Conservation (phyloP, 2,329 filamentous ascomycete genomes). For the Fusarium nodosum region DNA sequence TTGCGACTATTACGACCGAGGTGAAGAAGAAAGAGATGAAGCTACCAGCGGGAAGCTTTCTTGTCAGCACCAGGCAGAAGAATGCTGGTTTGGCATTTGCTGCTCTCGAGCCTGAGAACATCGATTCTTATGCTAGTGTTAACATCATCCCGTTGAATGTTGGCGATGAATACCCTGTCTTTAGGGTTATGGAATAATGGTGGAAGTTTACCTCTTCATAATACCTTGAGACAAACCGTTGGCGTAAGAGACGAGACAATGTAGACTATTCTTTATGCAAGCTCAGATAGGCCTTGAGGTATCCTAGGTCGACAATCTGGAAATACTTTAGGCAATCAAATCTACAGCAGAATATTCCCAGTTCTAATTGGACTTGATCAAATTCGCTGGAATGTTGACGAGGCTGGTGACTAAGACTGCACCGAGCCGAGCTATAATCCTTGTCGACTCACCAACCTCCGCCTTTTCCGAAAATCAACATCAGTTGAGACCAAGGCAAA, state of each 20-base stretch:
- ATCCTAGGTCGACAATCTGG: not conserved
- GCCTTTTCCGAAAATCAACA: constrained; percentile 14
- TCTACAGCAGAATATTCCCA: not conserved
- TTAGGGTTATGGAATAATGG: constrained; percentile 33
- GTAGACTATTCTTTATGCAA: not conserved
- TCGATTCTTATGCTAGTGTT: constrained; percentile 52
- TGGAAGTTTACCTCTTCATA: not conserved
- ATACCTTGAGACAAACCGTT: not conserved
- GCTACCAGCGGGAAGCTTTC: constrained; percentile 51
- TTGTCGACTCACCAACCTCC: constrained; percentile 5
- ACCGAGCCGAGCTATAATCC: not conserved
- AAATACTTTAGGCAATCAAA: not conserved
- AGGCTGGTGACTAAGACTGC: constrained; percentile 7
- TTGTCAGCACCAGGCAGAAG: constrained; percentile 52
- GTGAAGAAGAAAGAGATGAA: constrained; percentile 33
- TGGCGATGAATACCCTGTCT: constrained; percentile 53
- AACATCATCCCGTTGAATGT: constrained; percentile 50
- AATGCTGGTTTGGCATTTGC: constrained; percentile 51
- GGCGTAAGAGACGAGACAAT: not conserved
- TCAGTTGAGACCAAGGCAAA: constrained; percentile 3
- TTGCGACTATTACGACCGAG: constrained; percentile 43
- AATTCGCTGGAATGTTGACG: not conserved
- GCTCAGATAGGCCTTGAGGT: not conserved
- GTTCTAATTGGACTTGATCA: not conserved
- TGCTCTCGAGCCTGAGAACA: constrained; percentile 53